Evolutionary conservation across 805 yeast species (phyloP).

Genomic region (Wickerhamiella bombiphila): DNA sequence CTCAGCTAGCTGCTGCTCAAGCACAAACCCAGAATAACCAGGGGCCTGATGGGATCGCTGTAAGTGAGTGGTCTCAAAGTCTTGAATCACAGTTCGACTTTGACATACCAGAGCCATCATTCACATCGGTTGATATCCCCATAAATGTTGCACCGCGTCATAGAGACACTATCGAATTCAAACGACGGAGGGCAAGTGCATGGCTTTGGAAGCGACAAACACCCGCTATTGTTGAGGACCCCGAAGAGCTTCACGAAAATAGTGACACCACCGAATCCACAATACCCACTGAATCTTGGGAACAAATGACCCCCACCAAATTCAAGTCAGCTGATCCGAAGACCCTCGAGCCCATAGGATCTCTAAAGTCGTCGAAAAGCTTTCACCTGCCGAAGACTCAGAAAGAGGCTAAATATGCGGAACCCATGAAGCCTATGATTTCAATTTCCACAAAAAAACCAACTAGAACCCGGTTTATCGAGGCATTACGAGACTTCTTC

Average conservation of each 20-base stretch:
- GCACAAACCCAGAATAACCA: not conserved
- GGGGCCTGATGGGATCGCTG: not conserved
- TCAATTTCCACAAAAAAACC: not conserved
- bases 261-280: too few relatives aligned
- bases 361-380: too few relatives aligned
- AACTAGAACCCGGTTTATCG: not conserved
- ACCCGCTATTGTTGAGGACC: conserved; percentile 1
- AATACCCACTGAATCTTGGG: too few relatives aligned
- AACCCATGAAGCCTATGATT: too few relatives aligned
- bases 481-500: not conserved
- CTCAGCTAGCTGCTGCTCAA: conserved; percentile 8
- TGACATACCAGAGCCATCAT: not conserved
- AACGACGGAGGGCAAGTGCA: not conserved
- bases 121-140: too few relatives aligned
- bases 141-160: too few relatives aligned
- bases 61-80: not conserved
- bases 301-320: too few relatives aligned
- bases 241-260: too few relatives aligned
- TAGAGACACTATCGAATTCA: not conserved
- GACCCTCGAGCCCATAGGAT: too few relatives aligned
- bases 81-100: not conserved
- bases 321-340: too few relatives aligned
- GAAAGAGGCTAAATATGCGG: too few relatives aligned
- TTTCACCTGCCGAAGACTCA: too few relatives aligned
- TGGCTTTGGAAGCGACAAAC: conserved; percentile 1